Base-by-base conservation (phyloP, 768 basidiomycete genomes). In the Rhodocollybia butyracea region DNA sequence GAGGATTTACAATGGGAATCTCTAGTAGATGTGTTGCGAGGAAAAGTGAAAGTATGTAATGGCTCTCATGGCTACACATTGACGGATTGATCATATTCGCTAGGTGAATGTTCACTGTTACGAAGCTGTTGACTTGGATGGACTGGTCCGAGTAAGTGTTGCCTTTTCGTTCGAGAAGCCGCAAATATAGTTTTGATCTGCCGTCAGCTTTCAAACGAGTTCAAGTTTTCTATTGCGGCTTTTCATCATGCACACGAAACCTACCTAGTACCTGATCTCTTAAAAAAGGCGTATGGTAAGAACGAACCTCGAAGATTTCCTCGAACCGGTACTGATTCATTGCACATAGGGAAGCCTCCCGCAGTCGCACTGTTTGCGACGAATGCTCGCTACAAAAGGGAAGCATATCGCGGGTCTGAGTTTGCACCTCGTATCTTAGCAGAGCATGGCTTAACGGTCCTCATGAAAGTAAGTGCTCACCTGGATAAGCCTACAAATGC, bases 1-100 rank as follows among this genome's bases (percentile, higher is more conserved):
- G 79, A 89, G 43, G 80, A 81, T 43, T 73, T 91, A 15, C 81
- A 89, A 63, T 90, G 88, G 89, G 89, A 91, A 63, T 80, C 87
- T 1, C 70, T 91, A 21, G 85, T 88, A 0, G 89, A 91, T 63
- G 87, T 91, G 1, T 68, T 93, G 6, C 74, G 91, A 60, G 91
- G 91, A 13, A 78, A 81, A 53, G 88, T 90, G 45, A 92, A 88
- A 75, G 87, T 86, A 13, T 46, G 54, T 51, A 17, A 36, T n/a
- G 2, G 15, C 50, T 50, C n/a, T n/a, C 15, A 7, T 13, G n/a
- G 6, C 26, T 39, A 22, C 6, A 13, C 13, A 15, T 15, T n/a
- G n/a, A n/a, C n/a, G n/a, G n/a, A n/a, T n/a, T n/a, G n/a, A n/a
- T n/a, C n/a, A n/a, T n/a, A n/a, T n/a, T n/a, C n/a, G 42, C 27